Percentiles rank a stretch among this genome's conserved stretches.
phyloP scores from a whole-genome alignment of 306 rosid genomes.

The Morella rubra region DNA sequence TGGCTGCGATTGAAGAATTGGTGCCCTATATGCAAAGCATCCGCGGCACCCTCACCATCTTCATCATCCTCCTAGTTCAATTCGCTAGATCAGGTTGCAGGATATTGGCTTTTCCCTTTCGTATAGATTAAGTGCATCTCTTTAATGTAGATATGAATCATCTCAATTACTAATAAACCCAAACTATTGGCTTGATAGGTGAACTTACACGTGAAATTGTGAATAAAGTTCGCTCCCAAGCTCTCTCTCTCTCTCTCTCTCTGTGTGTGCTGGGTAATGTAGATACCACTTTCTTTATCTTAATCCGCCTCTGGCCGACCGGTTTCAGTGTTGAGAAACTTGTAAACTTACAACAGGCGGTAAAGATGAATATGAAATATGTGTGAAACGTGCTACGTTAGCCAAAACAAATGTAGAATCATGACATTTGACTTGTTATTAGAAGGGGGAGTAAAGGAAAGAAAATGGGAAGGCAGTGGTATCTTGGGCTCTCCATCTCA shows the following conservation, averaged over 20 bases:
- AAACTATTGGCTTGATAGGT: slow-evolving; percentile 37
- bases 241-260: slow-evolving; percentile 11
- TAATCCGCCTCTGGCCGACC: not conserved
- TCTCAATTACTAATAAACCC: slow-evolving; percentile 64
- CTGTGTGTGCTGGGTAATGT: not conserved
- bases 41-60: slow-evolving; percentile 41
- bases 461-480: too few relatives aligned
- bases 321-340: too few relatives aligned
- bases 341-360: too few relatives aligned
- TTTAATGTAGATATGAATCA: slow-evolving; percentile 55
- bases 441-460: too few relatives aligned
- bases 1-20: slow-evolving; percentile 93
- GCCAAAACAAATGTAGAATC: too few relatives aligned
- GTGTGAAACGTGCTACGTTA: too few relatives aligned
- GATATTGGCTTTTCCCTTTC: slow-evolving; percentile 30
- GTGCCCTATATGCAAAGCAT: slow-evolving; percentile 96
- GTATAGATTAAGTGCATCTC: slow-evolving; percentile 41
- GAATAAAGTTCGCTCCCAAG: slow-evolving; percentile 28
- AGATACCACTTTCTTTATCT: not conserved
- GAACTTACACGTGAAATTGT: slow-evolving; percentile 36
- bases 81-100: slow-evolving; percentile 26
- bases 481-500: too few relatives aligned
- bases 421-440: too few relatives aligned
- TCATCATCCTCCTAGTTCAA: slow-evolving; percentile 36
- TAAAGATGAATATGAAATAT: too few relatives aligned